Percentiles rank a stretch among this genome's conserved stretches.
Evolutionary conservation across 2,329 filamentous ascomycete species (phyloP).

Genomic region (Arthrobotrys sinensis): DNA sequence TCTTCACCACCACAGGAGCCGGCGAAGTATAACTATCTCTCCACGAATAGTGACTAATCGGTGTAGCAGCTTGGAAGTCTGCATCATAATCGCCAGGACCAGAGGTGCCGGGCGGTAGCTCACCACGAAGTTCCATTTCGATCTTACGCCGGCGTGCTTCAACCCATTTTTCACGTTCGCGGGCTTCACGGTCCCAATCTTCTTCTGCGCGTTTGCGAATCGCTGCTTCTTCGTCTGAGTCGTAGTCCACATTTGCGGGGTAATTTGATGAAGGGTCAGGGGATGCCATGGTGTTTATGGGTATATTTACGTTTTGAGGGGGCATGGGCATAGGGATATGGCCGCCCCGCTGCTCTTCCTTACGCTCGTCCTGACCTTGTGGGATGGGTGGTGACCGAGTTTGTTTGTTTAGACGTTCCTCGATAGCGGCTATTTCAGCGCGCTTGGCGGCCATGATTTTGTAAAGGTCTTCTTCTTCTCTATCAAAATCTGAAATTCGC

Average conservation of each 20-base stretch:
- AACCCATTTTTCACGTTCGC: conserved; percentile 59
- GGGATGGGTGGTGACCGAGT: conserved; percentile 12
- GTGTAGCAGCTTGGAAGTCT: conserved; percentile 54
- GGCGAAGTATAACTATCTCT: conserved; percentile 53
- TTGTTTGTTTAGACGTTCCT: conserved; percentile 51
- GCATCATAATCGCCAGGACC: conserved; percentile 40
- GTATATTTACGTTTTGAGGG: conserved; percentile 8
- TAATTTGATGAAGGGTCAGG: conserved; percentile 26
- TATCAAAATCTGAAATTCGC: conserved; percentile 56
- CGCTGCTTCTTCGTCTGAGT: conserved; percentile 49
- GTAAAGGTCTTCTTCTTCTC: conserved; percentile 59
- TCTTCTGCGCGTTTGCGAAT: conserved; percentile 54
- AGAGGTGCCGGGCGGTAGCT: conserved; percentile 3
- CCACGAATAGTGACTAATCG: conserved; percentile 59
- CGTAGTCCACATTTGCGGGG: conserved; percentile 24
- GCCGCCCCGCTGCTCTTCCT: conserved; percentile 1
- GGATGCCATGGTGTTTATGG: conserved; percentile 24
- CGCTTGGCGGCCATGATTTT: conserved; percentile 58
- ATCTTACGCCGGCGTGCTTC: conserved; percentile 50
- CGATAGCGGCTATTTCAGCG: conserved; percentile 56
- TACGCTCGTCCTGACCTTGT: not conserved
- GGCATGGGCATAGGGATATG: conserved; percentile 37
- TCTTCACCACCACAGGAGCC: conserved; percentile 53
- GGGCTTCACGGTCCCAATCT: conserved; percentile 55
- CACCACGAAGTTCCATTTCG: conserved; percentile 45